phyloP scores from a whole-genome alignment of 2,329 filamentous ascomycete species.

The Zymoseptoria crescenta region DNA sequence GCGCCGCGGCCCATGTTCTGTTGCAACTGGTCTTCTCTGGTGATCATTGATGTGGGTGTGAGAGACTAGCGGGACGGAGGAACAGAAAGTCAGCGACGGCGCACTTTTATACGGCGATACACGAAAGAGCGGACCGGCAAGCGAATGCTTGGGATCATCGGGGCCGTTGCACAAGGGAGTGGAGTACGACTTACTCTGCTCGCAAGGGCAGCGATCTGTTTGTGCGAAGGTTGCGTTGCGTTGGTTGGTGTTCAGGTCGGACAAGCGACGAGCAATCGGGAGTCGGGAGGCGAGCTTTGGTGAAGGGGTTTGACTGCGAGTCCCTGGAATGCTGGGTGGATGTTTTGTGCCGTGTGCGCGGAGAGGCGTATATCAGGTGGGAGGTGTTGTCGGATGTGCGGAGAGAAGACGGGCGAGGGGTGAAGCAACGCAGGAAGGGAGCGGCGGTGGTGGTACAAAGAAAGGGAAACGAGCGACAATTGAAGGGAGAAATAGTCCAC shows the following conservation, averaged over 20 bases:
- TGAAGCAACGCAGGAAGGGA: neutral
- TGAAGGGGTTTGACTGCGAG: too few relatives aligned
- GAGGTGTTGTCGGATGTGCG: too few relatives aligned
- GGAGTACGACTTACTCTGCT: constrained; percentile 17
- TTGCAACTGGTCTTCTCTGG: constrained; percentile 32
- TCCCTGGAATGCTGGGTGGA: constrained; percentile 13
- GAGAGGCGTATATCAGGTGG: neutral
- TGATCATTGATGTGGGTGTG: constrained; percentile 32
- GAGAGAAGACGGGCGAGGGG: neutral
- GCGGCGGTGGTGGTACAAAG: neutral
- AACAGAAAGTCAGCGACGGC: constrained; percentile 11
- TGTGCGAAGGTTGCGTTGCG: constrained; percentile 9
- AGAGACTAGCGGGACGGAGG: constrained; percentile 6
- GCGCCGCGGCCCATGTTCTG: constrained; percentile 43
- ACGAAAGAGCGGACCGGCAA: constrained; percentile 2
- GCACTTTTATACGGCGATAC: constrained; percentile 8
- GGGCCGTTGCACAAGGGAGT: constrained; percentile 13
- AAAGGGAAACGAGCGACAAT: neutral
- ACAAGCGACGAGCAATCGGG: constrained; percentile 11
- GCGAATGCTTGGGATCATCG: constrained; percentile 4
- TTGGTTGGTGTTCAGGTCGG: constrained; percentile 11
- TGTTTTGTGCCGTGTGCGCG: constrained; percentile 14
- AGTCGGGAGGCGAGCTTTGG: constrained; percentile 9
- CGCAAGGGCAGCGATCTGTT: constrained; percentile 14
- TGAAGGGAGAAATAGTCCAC: neutral